These are phyloP conservation scores for Pseudotsuga menziesii DNA, from an alignment of 75 land plant species.

Conservation along the genomic window DNA sequence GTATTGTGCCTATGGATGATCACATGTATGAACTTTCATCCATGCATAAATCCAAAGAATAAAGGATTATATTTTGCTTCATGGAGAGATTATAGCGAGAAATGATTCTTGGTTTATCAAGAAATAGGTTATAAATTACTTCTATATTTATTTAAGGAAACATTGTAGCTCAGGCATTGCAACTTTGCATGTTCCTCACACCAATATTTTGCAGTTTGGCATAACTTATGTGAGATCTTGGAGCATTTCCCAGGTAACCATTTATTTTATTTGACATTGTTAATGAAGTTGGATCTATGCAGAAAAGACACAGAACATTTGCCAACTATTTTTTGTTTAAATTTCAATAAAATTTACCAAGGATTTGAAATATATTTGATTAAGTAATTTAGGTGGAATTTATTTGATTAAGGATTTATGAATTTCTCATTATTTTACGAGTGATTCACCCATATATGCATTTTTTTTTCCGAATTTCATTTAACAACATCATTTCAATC, in stretches of 20 bases:
- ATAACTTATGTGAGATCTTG: constrained; percentile 70
- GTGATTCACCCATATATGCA: no score
- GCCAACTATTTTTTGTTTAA: no score
- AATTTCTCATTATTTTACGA: no score
- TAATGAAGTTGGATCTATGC: no score
- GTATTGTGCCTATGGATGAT: constrained; percentile 19
- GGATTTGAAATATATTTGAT: no score
- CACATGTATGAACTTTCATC: constrained; percentile 61
- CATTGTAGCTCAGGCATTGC: constrained; percentile 80
- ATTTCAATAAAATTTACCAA: no score
- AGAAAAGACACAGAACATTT: no score
- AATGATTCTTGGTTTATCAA: constrained; percentile 89
- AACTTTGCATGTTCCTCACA: constrained; percentile 79
- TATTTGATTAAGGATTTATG: no score
- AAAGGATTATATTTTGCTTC: constrained; percentile 84
- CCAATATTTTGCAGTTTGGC: constrained; percentile 82
- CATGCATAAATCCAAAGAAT: constrained; percentile 69
- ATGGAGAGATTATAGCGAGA: constrained; percentile 83
- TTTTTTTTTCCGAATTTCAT: no score
- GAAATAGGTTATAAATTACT: constrained; percentile 81
- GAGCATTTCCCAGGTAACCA: background rate
- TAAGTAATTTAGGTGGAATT: no score
- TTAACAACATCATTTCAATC: no score
- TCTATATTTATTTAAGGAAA: constrained; percentile 84
- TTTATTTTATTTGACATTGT: no score